Base-by-base conservation (phyloP, 2,329 filamentous ascomycete genomes). In the Rhytidhysteron rufulum region DNA sequence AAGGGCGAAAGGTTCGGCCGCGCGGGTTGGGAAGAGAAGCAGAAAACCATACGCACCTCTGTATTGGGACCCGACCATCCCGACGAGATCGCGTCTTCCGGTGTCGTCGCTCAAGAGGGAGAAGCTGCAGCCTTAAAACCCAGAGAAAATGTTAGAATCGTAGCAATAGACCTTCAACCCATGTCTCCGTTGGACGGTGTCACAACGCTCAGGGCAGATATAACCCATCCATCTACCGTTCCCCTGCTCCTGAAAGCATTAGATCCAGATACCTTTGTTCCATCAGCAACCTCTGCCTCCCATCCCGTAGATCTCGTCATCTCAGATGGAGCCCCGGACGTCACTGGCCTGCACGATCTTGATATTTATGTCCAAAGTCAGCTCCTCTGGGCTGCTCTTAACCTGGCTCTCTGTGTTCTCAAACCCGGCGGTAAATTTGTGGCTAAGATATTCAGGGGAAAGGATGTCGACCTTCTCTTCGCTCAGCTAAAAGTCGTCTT, bases 291-390 rank as follows among this genome's bases (percentile, higher is more conserved):
- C 4, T 57, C 69, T 50, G 78, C 85, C 2, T 79, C 83, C 1
- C 81, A 88, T 35, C 87, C 85, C 0, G 91, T 97, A 11, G 93
- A 98, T 60, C 78, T 98, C 1, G 91, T 98, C 18, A 80, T 98
- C 47, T 95, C 88, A 42, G 93, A 98, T 56, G 93, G 93, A 39
- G 93, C 93, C 0, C 93, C 93, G 1, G 93, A 98, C 57, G 93
- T 98, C 10, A 98, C 93, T 1, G 93, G 93, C 16, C 77, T 98
- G 1, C 93, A 98, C 65, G 93, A 98, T 63, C 80, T 98, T 25
- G 93, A 98, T 67, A 97, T 97, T 53, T 98, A 98, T 67, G 87
- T 98, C 15, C 93, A 98, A 68, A 90, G 87, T 7, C 93, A 97
- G 67, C 78, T 98, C 7, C 83, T 98, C 36, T 96, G 94, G 66